Evolutionary conservation across 1,284 basidiomycete species (phyloP).

Genomic region (Phellopilus nigrolimitatus): DNA sequence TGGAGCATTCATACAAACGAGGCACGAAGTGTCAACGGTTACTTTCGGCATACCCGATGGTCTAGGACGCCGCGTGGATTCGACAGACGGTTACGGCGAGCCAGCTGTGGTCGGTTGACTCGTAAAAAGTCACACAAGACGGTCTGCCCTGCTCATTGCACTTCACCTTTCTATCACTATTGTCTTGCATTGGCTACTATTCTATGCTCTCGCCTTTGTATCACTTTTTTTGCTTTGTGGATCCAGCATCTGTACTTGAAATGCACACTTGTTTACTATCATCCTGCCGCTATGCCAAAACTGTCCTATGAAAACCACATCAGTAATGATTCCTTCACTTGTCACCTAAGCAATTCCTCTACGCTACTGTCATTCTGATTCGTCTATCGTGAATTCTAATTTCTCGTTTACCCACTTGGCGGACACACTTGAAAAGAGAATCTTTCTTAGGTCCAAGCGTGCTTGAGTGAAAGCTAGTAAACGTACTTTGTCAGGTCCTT

Average conservation of each 20-base stretch:
- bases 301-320: too few species aligned
- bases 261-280: too few species aligned
- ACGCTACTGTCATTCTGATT: conserved; percentile 18
- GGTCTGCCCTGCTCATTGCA: too few species aligned
- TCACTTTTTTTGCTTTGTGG: too few species aligned
- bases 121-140: too few species aligned
- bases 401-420: conserved; percentile 29
- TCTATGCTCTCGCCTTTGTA: too few species aligned
- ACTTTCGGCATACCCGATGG: conserved; percentile 18
- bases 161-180: too few species aligned
- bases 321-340: too few species aligned
- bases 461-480: conserved; percentile 9
- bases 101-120: not conserved
- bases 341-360: not conserved
- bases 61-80: conserved; percentile 15
- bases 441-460: not conserved
- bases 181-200: too few species aligned
- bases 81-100: not conserved
- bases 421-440: conserved; percentile 24
- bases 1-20: conserved; percentile 17
- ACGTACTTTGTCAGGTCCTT: conserved; percentile 48
- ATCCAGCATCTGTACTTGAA: too few species aligned
- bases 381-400: conserved; percentile 28
- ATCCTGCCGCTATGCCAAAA: too few species aligned
- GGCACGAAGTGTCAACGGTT: conserved; percentile 17